phyloP scores from a whole-genome alignment of 1,284 basidiomycete species.

The Malassezia furfur region DNA sequence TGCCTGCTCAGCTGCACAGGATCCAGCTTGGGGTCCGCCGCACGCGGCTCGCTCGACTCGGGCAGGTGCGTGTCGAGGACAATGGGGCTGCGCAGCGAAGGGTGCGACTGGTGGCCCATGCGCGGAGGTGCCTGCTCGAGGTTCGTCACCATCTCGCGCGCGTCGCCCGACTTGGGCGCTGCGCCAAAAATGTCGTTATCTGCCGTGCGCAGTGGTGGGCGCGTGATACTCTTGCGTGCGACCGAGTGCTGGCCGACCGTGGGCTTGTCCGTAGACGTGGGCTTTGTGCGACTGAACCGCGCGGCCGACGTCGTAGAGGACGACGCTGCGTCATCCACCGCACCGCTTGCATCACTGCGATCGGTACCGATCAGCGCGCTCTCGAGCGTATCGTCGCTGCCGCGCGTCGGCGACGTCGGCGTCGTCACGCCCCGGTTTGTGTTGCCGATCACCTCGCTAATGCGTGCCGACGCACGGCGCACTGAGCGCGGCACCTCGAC shows the following conservation, averaged over 20 bases:
- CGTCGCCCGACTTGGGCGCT: not conserved
- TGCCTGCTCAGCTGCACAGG: constrained; percentile 8
- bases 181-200: constrained; percentile 5
- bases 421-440: not conserved
- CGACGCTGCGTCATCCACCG: not conserved
- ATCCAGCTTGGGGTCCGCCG: not conserved
- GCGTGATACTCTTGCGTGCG: not conserved
- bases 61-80: constrained; percentile 6
- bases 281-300: not conserved
- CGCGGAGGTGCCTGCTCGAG: not conserved
- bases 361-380: not conserved
- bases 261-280: not conserved
- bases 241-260: not conserved
- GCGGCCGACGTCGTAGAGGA: not conserved
- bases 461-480: constrained; percentile 14
- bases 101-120: not conserved
- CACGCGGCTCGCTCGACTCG: not conserved
- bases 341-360: not conserved
- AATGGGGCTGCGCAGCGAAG: constrained; percentile 14
- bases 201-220: not conserved
- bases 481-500: constrained; percentile 17
- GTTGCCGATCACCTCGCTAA: not conserved
- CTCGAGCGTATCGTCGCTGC: not conserved
- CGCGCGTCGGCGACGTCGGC: not conserved
- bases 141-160: not conserved